These are phyloP conservation scores for Coemansia aciculifera DNA, from an alignment of 192 early-diverging fungal genomes.

Conservation along the genomic window DNA sequence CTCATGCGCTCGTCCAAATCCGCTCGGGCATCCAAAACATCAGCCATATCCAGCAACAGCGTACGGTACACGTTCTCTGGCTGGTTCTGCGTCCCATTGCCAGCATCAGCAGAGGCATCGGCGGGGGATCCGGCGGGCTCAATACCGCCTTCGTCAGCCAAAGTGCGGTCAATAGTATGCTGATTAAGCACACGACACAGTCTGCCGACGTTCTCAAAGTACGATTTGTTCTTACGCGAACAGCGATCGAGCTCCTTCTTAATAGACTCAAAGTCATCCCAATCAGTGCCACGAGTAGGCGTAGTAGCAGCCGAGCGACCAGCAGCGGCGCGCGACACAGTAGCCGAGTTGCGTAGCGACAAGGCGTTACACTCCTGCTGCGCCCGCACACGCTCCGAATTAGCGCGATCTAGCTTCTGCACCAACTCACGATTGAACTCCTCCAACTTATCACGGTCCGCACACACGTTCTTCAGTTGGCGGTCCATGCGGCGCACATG, in stretches of 20 bases:
- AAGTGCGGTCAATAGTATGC: constrained; percentile 34
- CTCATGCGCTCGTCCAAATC: constrained; percentile 41
- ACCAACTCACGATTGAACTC: constrained; percentile 33
- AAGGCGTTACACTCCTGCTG: constrained; percentile 31
- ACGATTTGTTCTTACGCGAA: constrained; percentile 23
- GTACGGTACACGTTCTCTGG: constrained; percentile 37
- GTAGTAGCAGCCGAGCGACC: constrained; percentile 27
- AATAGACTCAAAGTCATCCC: constrained; percentile 48
- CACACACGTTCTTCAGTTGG: constrained; percentile 10
- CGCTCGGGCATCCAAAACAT: constrained; percentile 22
- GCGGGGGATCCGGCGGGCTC: background rate
- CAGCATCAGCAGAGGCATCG: background rate
- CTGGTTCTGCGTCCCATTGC: background rate
- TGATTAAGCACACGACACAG: constrained; percentile 36
- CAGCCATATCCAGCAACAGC: constrained; percentile 41
- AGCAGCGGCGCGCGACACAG: constrained; percentile 17
- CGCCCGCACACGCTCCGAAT: constrained; percentile 23
- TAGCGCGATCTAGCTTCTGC: constrained; percentile 30
- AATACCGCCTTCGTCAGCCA: constrained; percentile 11
- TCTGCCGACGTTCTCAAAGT: constrained; percentile 33
- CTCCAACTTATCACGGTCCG: constrained; percentile 26
- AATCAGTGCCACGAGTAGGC: constrained; percentile 39
- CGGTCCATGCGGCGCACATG: constrained; percentile 21
- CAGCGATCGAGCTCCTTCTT: constrained; percentile 34
- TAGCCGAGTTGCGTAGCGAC: constrained; percentile 15